These are phyloP conservation scores for Bremia lactucae DNA, from an alignment of 352 stramenopile species.

Conservation along the genomic window DNA sequence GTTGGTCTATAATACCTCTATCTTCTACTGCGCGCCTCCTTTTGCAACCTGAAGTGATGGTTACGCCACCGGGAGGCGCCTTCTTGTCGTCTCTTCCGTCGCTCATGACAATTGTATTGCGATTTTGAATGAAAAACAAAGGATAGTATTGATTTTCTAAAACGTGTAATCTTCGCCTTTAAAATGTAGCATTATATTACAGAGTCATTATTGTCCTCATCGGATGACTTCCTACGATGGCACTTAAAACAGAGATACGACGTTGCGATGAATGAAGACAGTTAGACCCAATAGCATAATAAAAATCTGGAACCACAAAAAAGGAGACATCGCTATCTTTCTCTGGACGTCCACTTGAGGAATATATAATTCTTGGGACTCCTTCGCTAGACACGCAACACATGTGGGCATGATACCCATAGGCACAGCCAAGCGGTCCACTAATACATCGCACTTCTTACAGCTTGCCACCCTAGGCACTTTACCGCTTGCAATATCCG, in stretches of 20 bases:
- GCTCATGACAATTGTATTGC: too few species aligned
- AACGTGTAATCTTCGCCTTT: too few species aligned
- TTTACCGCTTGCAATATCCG: slow-evolving; percentile 42
- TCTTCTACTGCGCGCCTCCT: too few species aligned
- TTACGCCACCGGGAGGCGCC: too few species aligned
- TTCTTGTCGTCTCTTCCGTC: too few species aligned
- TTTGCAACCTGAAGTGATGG: too few species aligned
- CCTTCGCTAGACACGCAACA: slow-evolving; percentile 29
- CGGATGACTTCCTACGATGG: not conserved
- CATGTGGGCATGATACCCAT: slow-evolving; percentile 30
- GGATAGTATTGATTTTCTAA: too few species aligned
- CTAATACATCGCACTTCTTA: slow-evolving; percentile 62
- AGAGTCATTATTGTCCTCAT: not conserved
- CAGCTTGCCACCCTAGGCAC: slow-evolving; percentile 36
- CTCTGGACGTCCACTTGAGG: slow-evolving; percentile 21
- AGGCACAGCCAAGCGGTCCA: slow-evolving; percentile 28
- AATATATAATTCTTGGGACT: slow-evolving; percentile 13
- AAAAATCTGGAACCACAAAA: slow-evolving; percentile 62
- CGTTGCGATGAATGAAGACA: slow-evolving; percentile 63
- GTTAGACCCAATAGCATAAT: slow-evolving; percentile 41
- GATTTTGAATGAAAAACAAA: too few species aligned
- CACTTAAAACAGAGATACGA: slow-evolving; percentile 41
- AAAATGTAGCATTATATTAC: not conserved
- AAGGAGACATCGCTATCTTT: slow-evolving; percentile 53
- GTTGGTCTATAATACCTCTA: not conserved